Base-by-base conservation (phyloP, 225 moss, liverwort and hornwort species). In the Polytrichum commune region DNA sequence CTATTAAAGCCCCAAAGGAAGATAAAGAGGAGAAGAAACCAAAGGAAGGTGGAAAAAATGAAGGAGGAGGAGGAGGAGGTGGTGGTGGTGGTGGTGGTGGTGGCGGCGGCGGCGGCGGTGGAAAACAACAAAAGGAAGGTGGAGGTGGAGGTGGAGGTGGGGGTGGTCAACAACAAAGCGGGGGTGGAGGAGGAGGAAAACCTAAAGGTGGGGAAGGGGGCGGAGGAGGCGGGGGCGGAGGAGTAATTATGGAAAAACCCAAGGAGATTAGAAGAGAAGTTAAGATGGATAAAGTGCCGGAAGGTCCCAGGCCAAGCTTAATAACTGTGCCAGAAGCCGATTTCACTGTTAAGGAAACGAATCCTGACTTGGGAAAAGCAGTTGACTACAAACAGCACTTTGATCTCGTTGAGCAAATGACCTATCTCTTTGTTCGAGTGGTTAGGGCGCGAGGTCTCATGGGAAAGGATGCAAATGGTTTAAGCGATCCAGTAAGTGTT, bases 341-440 rank as follows among this genome's bases (percentile, higher is more conserved):
- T 66, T 93, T 91, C 57, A 80, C 81, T n/a, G 89, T 93, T 19
- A 89, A 81, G 66, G 91, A 93, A 70, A 89, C 91, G 3, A 82
- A 80, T 67, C 85, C 83, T 29, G 87, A 87, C 63, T 68, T 91
- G 27, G 93, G 93, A 8, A 77, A 77, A 53, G 89, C 89, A 27
- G 87, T 93, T 29, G 91, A 93, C 65, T 91, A 86, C 64, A 89
- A 84, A 7, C 93, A 91, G 38, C 80, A 81, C 27, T 91, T 72
- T 60, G 93, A 91, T 68, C 88, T 93, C 1, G 93, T 93, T 5
- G 91, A 93, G 32, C 80, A 89, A 26, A 93, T 93, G 93, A 64
- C 84, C 2, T 91, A 88, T 53, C 53, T 93, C 64, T 93, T 89
- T 30, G 76, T 93, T 18, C 82, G 86, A 5, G 88, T 91, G 7